Evolutionary conservation across 2,329 filamentous ascomycete genomes (phyloP).

Genomic region (Neopestalotiopsis rosae): DNA sequence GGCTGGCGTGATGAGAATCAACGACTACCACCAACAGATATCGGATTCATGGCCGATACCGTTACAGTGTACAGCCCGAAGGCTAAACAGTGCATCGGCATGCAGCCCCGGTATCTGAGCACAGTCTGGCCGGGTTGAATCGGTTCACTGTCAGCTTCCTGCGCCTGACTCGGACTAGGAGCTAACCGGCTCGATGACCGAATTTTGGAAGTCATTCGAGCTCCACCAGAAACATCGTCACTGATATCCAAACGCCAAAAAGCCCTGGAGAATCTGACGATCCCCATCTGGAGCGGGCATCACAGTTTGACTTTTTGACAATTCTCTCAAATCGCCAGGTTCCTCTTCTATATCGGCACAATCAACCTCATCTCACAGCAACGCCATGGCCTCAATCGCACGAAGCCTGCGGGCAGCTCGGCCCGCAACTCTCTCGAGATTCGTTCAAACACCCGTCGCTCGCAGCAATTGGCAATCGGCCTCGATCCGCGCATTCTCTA

Average conservation of each 20-base stretch:
- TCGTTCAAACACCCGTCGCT: constrained; percentile 38
- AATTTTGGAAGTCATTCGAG: constrained; percentile 14
- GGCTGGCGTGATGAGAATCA: not conserved
- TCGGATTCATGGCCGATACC: not conserved
- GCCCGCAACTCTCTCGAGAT: constrained; percentile 49
- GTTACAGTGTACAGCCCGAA: not conserved
- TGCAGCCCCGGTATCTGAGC: not conserved
- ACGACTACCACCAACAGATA: not conserved
- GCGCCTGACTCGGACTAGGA: constrained; percentile 2
- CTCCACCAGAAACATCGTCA: constrained; percentile 12
- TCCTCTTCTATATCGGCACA: not conserved
- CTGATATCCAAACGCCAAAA: not conserved
- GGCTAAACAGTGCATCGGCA: not conserved
- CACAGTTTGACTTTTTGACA: not conserved
- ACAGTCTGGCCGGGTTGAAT: not conserved
- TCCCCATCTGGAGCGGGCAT: not conserved
- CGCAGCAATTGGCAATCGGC: constrained; percentile 42
- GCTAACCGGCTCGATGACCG: constrained; percentile 10
- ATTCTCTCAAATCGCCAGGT: not conserved
- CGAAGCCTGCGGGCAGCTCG: constrained; percentile 58
- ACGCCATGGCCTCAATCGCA: constrained; percentile 56
- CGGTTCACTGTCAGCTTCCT: not conserved
- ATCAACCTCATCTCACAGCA: not conserved
- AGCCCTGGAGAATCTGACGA: not conserved
- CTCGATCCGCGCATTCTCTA: constrained; percentile 52